These are phyloP conservation scores for Populus ilicifolia DNA, from an alignment of 345 rosid species.

Conservation along the genomic window DNA sequence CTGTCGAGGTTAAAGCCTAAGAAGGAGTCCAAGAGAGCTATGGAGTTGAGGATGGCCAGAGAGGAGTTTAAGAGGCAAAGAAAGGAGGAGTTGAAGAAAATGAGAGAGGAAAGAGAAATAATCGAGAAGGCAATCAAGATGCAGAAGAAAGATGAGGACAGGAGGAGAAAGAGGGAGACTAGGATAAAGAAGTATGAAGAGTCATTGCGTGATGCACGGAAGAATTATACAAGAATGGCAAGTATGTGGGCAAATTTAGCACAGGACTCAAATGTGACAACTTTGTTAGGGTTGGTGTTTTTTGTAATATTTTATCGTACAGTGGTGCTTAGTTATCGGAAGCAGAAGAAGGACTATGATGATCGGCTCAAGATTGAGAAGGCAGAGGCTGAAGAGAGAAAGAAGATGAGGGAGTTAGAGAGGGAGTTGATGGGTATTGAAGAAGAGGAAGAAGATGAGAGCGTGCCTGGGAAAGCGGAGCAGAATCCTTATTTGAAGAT, in stretches of 20 bases:
- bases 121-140: slow-evolving; percentile 53
- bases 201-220: slow-evolving; percentile 58
- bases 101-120: slow-evolving; percentile 63
- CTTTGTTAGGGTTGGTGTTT: slow-evolving; percentile 64
- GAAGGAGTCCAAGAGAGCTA: slow-evolving; percentile 61
- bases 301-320: slow-evolving; percentile 73
- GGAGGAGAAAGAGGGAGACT: slow-evolving; percentile 47
- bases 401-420: slow-evolving; percentile 77
- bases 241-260: slow-evolving; percentile 63
- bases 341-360: slow-evolving; percentile 87
- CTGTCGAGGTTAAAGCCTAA: slow-evolving; percentile 51
- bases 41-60: slow-evolving; percentile 56
- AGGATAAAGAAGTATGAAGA: slow-evolving; percentile 60
- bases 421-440: slow-evolving; percentile 69
- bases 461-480: slow-evolving; percentile 56
- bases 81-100: slow-evolving; percentile 48
- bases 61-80: slow-evolving; percentile 67
- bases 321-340: slow-evolving; percentile 74
- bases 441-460: slow-evolving; percentile 49
- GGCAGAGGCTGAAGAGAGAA: slow-evolving; percentile 92
- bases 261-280: slow-evolving; percentile 59
- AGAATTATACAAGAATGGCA: slow-evolving; percentile 49
- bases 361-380: slow-evolving; percentile 89
- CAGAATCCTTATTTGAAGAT: slow-evolving; percentile 69
- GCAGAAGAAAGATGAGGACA: slow-evolving; percentile 61